Conservation (phyloP, 345 rosid species). For the Camelina sativa region DNA sequence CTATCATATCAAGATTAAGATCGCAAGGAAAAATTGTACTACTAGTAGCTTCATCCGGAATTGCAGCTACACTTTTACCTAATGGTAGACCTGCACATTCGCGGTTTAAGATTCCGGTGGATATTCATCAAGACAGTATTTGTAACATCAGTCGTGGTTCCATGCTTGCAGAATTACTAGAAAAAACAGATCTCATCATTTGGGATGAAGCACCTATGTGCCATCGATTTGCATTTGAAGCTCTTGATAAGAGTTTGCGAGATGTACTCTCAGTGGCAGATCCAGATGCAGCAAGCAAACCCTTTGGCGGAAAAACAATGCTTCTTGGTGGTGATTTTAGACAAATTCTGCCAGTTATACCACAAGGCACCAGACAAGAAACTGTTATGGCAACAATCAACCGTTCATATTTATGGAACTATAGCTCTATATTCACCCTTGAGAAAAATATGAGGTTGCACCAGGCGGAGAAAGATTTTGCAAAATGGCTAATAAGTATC, state of each 20-base stretch:
- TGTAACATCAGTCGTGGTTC: background rate
- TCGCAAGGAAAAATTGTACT: background rate
- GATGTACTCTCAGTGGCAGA: background rate
- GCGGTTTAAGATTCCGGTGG: slow-evolving; percentile 12
- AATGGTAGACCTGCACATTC: slow-evolving; percentile 5
- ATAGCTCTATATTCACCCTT: slow-evolving; percentile 1
- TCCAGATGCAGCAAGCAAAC: background rate
- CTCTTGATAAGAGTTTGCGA: slow-evolving; percentile 16
- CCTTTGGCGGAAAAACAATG: background rate
- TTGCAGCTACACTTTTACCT: background rate
- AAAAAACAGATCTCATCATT: slow-evolving; percentile 1
- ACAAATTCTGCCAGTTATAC: background rate
- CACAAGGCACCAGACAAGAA: background rate
- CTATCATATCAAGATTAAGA: background rate
- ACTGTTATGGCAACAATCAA: background rate
- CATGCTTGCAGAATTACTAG: slow-evolving; percentile 2
- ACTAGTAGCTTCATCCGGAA: slow-evolving; percentile 11
- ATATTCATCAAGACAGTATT: slow-evolving; percentile 6
- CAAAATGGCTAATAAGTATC: background rate
- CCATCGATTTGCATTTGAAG: background rate
- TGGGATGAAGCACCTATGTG: slow-evolving; percentile 26
- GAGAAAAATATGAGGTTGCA: background rate
- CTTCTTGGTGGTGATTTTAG: background rate
- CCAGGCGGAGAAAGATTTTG: slow-evolving; percentile 3
- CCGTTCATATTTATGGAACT: background rate